Evolutionary conservation across 2,329 filamentous ascomycete species (phyloP).

Genomic region (Epichloe hybrida): DNA sequence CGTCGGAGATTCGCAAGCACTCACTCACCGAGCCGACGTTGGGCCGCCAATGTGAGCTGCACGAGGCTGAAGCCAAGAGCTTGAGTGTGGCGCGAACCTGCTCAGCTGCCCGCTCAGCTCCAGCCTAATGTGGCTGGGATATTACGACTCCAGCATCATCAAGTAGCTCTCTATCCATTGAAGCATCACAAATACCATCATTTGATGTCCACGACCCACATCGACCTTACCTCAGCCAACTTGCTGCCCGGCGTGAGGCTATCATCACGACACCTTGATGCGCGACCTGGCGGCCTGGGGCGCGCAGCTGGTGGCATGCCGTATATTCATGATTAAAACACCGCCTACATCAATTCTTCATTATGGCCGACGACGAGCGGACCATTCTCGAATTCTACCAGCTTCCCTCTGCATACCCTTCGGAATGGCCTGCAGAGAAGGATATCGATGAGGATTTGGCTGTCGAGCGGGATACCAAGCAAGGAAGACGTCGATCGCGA

Average conservation of each 20-base stretch:
- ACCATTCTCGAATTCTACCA: slow-evolving; percentile 83
- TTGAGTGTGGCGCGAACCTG: slow-evolving; percentile 4
- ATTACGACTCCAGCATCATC: not conserved
- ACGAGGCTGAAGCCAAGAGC: slow-evolving; percentile 1
- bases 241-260: not conserved
- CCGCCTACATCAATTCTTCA: slow-evolving; percentile 6
- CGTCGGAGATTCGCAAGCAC: slow-evolving; percentile 14
- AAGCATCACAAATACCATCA: not conserved
- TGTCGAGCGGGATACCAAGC: slow-evolving; percentile 35
- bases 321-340: not conserved
- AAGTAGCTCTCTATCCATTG: not conserved
- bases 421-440: slow-evolving; percentile 76
- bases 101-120: not conserved
- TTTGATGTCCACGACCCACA: not conserved
- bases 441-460: slow-evolving; percentile 54
- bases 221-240: not conserved
- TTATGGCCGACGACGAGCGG: slow-evolving; percentile 58
- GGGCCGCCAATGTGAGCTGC: not conserved
- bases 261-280: not conserved
- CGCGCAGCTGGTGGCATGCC: slow-evolving; percentile 1
- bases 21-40: slow-evolving; percentile 9
- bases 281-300: not conserved
- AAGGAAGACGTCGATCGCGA: slow-evolving; percentile 55
- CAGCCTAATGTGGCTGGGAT: slow-evolving; percentile 1
- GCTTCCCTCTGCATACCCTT: slow-evolving; percentile 65